Conservation (phyloP, 192 early-diverging fungal genomes). For the Spizellomyces sp. region DNA sequence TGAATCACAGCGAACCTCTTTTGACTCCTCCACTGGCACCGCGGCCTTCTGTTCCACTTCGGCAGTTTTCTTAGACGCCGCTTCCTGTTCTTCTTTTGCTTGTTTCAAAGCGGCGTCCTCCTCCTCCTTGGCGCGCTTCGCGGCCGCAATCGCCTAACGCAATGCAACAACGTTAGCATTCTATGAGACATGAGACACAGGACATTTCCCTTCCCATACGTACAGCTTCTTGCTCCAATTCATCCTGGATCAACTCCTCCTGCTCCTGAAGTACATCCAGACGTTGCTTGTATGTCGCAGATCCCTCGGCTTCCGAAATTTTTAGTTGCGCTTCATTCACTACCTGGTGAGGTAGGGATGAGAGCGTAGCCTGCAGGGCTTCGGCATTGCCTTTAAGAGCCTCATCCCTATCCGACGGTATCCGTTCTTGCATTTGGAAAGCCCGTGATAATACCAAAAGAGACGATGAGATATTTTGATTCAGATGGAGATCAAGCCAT, state of each 20-base stretch:
- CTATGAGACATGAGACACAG: constrained; percentile 6
- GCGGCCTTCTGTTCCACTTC: neutral
- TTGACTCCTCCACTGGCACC: too few species aligned
- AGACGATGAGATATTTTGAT: constrained; percentile 88
- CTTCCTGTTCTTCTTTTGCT: constrained; percentile 36
- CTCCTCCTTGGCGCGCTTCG: constrained; percentile 60
- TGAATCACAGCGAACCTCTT: too few species aligned
- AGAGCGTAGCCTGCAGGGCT: constrained; percentile 90
- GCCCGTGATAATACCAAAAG: constrained; percentile 90
- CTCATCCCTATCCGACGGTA: constrained; percentile 42
- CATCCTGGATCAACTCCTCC: constrained; percentile 95
- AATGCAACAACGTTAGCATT: neutral
- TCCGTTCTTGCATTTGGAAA: constrained; percentile 61
- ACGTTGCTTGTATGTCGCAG: constrained; percentile 90
- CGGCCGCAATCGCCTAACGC: constrained; percentile 39
- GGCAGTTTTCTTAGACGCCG: constrained; percentile 1
- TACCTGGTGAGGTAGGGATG: constrained; percentile 87
- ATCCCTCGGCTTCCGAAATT: constrained; percentile 85
- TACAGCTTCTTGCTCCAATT: constrained; percentile 80
- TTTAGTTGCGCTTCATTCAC: constrained; percentile 84
- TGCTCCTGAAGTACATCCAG: constrained; percentile 93
- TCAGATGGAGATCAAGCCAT: constrained; percentile 94
- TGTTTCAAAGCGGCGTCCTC: constrained; percentile 50
- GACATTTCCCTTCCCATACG: constrained; percentile 28
- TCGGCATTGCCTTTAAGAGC: constrained; percentile 60